Base-by-base conservation (phyloP, 306 rosid species). In the Prosopis cineraria region DNA sequence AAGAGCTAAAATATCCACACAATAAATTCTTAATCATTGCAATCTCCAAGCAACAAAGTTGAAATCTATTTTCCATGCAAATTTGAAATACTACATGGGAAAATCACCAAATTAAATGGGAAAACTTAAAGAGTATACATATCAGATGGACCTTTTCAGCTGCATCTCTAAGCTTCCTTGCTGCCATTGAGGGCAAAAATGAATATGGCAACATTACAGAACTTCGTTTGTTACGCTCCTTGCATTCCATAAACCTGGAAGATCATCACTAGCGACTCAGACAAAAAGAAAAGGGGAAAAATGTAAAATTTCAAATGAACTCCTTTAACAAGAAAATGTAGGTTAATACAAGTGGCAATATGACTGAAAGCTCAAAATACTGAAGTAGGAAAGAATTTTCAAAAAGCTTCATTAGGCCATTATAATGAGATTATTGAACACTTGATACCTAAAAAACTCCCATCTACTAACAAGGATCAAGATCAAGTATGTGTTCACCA, bases 221-320 rank as follows among this genome's bases (percentile, higher is more conserved):
- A 85, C 90, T 93, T 27, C 81, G 96, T 55, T 96, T 87, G 82
- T 91, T 96, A 85, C 98, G 90, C 67, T 91, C 93, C 91, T 93
- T 96, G 93, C 99, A 95, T 86, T 95, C 99, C 90, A 91, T 89
- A 87, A 93, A 96, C 99, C 99, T 95, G 85, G 64, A 74, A 62
- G 55, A 48, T 68, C 71, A 77, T 66, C 55, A 71, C 31, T 27
- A 74, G 70, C 41, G 73, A 60, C 78, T 83, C 65, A 37, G 68
- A 50, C 44, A 19, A 19, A 65, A 65, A 10, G n/a, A n/a, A n/a
- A n/a, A n/a, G n/a, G n/a, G n/a, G 40, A 36, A 67, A 55, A 8
- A n/a, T 5, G 20, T 33, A 41, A n/a, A n/a, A n/a, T n/a, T n/a
- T n/a, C 64, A 63, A 31, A 27, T 24, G 22, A 72, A n/a, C 50